Percentiles rank a stretch among this genome's conserved stretches.
Conservation (phyloP, 2,329 filamentous ascomycete genomes). For the Aspergillus persii region DNA sequence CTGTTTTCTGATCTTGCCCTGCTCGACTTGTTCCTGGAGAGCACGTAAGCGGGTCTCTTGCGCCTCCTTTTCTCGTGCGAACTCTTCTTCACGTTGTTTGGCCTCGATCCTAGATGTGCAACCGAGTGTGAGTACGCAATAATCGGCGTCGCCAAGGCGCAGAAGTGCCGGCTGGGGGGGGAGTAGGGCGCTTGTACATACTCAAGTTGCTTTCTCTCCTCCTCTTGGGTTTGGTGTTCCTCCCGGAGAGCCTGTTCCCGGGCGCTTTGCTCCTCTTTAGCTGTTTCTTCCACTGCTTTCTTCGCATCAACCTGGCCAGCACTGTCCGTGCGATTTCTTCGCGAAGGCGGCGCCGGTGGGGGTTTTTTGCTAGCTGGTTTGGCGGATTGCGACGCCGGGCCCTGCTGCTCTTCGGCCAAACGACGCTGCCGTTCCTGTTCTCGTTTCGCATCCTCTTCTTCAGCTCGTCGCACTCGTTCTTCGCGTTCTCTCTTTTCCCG, state of each 20-base stretch:
- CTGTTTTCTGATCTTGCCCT: slow-evolving; percentile 91
- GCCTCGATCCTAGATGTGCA: slow-evolving; percentile 63
- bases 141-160: background rate
- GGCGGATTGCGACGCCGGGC: slow-evolving; percentile 54
- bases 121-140: slow-evolving; percentile 9
- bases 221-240: slow-evolving; percentile 73
- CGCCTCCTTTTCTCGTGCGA: slow-evolving; percentile 75
- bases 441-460: slow-evolving; percentile 87
- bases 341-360: slow-evolving; percentile 67
- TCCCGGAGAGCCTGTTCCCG: slow-evolving; percentile 54
- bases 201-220: slow-evolving; percentile 74
- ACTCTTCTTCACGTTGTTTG: slow-evolving; percentile 72
- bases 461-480: slow-evolving; percentile 81
- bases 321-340: slow-evolving; percentile 63
- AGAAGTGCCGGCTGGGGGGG: background rate
- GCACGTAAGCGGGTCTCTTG: slow-evolving; percentile 80
- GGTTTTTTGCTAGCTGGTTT: slow-evolving; percentile 65
- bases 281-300: slow-evolving; percentile 55
- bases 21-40: slow-evolving; percentile 88
- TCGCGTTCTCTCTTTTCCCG: slow-evolving; percentile 85
- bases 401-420: slow-evolving; percentile 70
- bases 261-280: slow-evolving; percentile 62
- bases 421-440: slow-evolving; percentile 84
- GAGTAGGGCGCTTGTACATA: slow-evolving; percentile 54
- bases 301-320: slow-evolving; percentile 57